These are phyloP conservation scores for Stevia rebaudiana DNA, from an alignment of 140 eudicot genomes.

Conservation along the genomic window DNA sequence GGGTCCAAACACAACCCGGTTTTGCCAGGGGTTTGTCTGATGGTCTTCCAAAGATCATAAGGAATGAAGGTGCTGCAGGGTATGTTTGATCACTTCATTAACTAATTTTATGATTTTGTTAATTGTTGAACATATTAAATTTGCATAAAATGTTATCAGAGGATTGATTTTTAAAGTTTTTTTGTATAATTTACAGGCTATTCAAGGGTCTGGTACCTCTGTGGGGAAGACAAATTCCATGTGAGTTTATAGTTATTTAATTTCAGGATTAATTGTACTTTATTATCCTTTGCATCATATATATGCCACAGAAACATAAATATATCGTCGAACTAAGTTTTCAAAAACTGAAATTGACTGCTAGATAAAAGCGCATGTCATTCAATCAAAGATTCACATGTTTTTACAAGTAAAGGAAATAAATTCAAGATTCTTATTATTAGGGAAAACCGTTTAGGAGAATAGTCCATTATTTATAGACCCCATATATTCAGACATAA, in stretches of 20 bases:
- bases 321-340: too few species aligned
- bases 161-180: not conserved
- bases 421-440: too few species aligned
- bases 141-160: too few species aligned
- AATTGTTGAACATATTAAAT: too few species aligned
- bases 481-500: too few species aligned
- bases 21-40: conserved; percentile 77
- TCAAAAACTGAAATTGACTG: too few species aligned
- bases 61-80: conserved; percentile 69
- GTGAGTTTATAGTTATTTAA: conserved; percentile 34
- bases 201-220: conserved; percentile 77
- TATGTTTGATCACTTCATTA: conserved; percentile 16
- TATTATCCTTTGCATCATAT: not conserved
- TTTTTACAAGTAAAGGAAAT: too few species aligned
- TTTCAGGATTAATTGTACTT: not conserved
- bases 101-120: not conserved
- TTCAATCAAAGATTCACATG: too few species aligned
- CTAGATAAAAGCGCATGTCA: too few species aligned
- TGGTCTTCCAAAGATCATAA: conserved; percentile 71
- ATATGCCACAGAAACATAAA: too few species aligned
- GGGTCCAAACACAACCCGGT: conserved; percentile 92
- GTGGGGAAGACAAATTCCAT: conserved; percentile 96
- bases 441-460: too few species aligned
- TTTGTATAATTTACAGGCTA: conserved; percentile 44
- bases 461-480: too few species aligned